Evolutionary conservation across 331 rosid species (phyloP), one percentile per base, ranked within the genome.

Genomic region (Spiraea crenata): DNA sequence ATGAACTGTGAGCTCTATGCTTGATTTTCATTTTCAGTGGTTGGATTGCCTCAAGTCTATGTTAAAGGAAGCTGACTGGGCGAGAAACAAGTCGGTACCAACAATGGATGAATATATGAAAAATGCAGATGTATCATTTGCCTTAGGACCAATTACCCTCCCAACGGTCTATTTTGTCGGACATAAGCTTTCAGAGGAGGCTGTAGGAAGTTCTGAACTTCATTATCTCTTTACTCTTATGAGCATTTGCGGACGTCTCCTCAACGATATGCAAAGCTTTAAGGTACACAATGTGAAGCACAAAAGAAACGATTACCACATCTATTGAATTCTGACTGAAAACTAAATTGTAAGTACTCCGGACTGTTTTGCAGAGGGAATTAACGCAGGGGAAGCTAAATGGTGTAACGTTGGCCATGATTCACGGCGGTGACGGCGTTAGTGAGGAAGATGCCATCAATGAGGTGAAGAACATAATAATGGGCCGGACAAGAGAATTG

Each of bases 81-180:
- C 48, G 74, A 80, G 64, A 74, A 50, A 83, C 76, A 81, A 87
- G 61, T 49, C 74, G 2, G 79, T 71, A 51, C 98, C 97, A 65
- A 67, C 86, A 49, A 65, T 87, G 56, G 87, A 87, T 37, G 98
- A 90, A 3, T 93, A 90, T 51, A 90, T 87, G 88, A 61, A 63
- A 74, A 88, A 88, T 87, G 97, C 79, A 9, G 75, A 71, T 14
- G 51, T 77, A 39, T 85, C 96, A 61, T 85, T 84, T 80, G 97
- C 91, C 72, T 79, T 89, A 25, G 97, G 96, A 70, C 88, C 95
- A 16, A 84, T 89, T 31, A 87, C 90, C 70, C 97, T 93, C 69
- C 96, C 97, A 44, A 67, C 88, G 13, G 87, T 90, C 63, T 90
- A 84, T 71, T 85, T 90, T 38, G 77, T 90, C 5, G 98, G 92